Evolutionary conservation across 2,329 filamentous ascomycete species (phyloP).

Genomic region (Pezizomycotina sp.): DNA sequence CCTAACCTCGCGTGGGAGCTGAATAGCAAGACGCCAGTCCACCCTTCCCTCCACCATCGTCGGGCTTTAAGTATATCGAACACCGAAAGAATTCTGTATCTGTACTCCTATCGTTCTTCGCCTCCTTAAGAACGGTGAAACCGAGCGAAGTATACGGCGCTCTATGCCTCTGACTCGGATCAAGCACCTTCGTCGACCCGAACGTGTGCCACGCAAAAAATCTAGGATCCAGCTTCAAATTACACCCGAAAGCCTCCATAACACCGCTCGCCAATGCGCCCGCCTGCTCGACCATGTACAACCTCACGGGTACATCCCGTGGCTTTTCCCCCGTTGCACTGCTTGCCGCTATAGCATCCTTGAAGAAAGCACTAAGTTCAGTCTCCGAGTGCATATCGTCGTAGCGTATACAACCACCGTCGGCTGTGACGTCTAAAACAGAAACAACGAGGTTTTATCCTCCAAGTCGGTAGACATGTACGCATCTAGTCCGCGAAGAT

Average conservation of each 20-base stretch:
- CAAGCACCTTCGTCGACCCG: slow-evolving; percentile 10
- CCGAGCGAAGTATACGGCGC: slow-evolving; percentile 16
- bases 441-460: slow-evolving; percentile 22
- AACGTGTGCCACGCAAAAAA: slow-evolving; percentile 17
- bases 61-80: slow-evolving; percentile 22
- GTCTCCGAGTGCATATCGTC: slow-evolving; percentile 5
- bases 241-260: slow-evolving; percentile 16
- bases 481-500: slow-evolving; percentile 22
- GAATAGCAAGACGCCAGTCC: slow-evolving; percentile 25
- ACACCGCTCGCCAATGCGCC: slow-evolving; percentile 17
- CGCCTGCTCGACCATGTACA: slow-evolving; percentile 17
- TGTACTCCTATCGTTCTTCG: slow-evolving; percentile 13
- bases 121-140: slow-evolving; percentile 23
- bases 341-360: slow-evolving; percentile 7
- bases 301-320: slow-evolving; percentile 10
- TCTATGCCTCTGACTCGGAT: slow-evolving; percentile 9
- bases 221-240: slow-evolving; percentile 17
- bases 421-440: slow-evolving; percentile 23
- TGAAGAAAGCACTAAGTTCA: slow-evolving; percentile 10
- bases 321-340: no score
- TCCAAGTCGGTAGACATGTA: slow-evolving; percentile 22
- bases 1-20: slow-evolving; percentile 21
- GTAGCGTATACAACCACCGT: slow-evolving; percentile 10
- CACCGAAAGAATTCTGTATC: slow-evolving; percentile 25
- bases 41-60: slow-evolving; percentile 22